phyloP scores from a whole-genome alignment of 192 early-diverging fungal genomes.

The Entomortierella lignicola region DNA sequence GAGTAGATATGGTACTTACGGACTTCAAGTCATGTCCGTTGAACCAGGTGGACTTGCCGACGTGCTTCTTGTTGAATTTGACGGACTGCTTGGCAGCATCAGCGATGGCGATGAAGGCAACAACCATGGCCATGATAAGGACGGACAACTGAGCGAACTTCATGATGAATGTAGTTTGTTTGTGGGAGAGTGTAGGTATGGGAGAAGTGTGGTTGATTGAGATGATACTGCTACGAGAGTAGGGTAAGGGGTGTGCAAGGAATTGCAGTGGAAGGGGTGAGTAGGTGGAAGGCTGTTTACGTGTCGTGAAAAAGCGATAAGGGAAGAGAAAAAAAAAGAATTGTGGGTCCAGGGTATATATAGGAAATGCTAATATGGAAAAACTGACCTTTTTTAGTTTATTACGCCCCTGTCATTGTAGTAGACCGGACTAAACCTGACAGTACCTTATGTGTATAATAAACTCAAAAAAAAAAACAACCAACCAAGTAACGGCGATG shows the following conservation, averaged over 20 bases:
- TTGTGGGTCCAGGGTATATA: no score
- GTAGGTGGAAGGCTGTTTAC: constrained; percentile 43
- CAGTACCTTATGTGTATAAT: neutral
- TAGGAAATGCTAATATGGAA: no score
- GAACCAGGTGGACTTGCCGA: constrained; percentile 43
- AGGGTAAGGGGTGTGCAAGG: constrained; percentile 17
- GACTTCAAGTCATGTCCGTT: constrained; percentile 38
- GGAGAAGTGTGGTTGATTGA: neutral
- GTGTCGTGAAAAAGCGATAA: constrained; percentile 32
- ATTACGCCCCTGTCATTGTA: no score
- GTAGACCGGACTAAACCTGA: no score
- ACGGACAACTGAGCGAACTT: constrained; percentile 39
- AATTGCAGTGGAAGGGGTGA: constrained; percentile 36
- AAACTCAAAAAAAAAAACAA: neutral
- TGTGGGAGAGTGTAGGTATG: neutral
- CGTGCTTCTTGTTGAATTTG: constrained; percentile 10
- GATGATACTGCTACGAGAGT: neutral
- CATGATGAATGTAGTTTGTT: constrained; percentile 26
- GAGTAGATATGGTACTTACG: constrained; percentile 20
- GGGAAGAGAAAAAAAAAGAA: constrained; percentile 22
- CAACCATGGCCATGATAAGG: constrained; percentile 29
- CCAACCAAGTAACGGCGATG: neutral
- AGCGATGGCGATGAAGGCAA: constrained; percentile 30
- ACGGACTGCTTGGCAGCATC: constrained; percentile 23
- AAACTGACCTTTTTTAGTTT: no score